Evolutionary conservation across 768 basidiomycete species (phyloP).

Genomic region (Hygrocybe punicea): DNA sequence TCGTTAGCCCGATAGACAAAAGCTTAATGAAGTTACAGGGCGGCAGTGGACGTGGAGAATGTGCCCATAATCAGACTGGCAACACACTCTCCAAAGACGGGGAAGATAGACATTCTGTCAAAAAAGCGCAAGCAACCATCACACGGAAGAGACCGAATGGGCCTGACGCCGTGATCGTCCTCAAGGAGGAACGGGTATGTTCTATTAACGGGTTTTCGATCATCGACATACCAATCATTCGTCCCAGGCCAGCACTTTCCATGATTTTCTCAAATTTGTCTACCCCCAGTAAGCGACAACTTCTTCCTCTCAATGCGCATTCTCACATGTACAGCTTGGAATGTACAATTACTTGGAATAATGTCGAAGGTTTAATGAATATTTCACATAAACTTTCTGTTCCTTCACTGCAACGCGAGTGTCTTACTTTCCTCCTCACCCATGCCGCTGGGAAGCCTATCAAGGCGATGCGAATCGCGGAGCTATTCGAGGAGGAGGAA

Average conservation of each 20-base stretch:
- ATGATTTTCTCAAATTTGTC: conserved; percentile 89
- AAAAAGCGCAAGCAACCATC: conserved; percentile 38
- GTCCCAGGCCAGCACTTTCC: conserved; percentile 72
- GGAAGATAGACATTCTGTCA: conserved; percentile 17
- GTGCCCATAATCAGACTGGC: conserved; percentile 3
- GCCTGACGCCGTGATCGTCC: conserved; percentile 80
- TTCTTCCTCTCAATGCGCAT: conserved; percentile 1
- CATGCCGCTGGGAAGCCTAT: conserved; percentile 92
- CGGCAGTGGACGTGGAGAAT: conserved; percentile 8
- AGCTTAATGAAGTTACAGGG: conserved; percentile 64
- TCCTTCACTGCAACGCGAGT: conserved; percentile 74
- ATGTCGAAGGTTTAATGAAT: conserved; percentile 88
- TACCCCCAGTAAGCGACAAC: conserved; percentile 75
- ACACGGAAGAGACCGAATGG: conserved; percentile 44
- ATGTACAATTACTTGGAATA: conserved; percentile 93
- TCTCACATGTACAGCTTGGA: conserved; percentile 53
- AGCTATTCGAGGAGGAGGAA: conserved; percentile 86
- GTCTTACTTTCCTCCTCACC: conserved; percentile 82
- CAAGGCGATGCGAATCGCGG: conserved; percentile 89
- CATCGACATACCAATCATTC: background rate
- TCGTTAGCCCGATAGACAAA: conserved; percentile 40
- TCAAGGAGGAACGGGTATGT: conserved; percentile 82
- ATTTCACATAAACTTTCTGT: conserved; percentile 87
- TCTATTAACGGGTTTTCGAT: conserved; percentile 1
- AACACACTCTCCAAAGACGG: background rate